Base-by-base conservation (phyloP, 2,329 filamentous ascomycete species). In the Tolypocladium sp. region DNA sequence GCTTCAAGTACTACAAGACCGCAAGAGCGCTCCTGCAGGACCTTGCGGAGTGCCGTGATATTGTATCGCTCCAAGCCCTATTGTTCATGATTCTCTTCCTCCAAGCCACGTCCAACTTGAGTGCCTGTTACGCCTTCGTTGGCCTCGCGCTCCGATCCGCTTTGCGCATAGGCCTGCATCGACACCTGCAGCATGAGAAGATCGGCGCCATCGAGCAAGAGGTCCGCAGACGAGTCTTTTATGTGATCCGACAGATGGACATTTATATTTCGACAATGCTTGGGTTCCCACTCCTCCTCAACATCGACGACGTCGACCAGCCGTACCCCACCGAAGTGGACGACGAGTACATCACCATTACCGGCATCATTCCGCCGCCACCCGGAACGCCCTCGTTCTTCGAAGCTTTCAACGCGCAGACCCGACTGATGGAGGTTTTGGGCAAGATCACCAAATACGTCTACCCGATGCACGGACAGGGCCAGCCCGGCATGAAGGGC, bases 61-160 rank as follows among this genome's bases (percentile, higher is more conserved):
- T 93, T 51, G 82, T 80, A 25, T 89, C 89, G 1, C 76, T 93
- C 10, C 90, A 94, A 70, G 85, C 88, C 2, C 79, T 94, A 8
- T 75, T 92, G 25, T 92, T 91, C 69, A 89, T 92, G 81, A 88
- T 92, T 55, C 76, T 93, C 3, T 94, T 92, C 68, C 79, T 93
- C 1, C 90, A 94, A 68, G 85, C 88, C 2, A 90, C 90, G 2
- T 89, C 89, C 12, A 90, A 91, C 68, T 76, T 93, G 37, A 90
- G 86, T 68, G 88, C 86, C 12, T 93, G 90, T 69, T 93, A 93
- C 71, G 85, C 89, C 0, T 92, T 91, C 65, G 82, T 93, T 55
- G 90, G 90, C 8, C 88, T 93, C 65, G 90, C 89, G 2, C 76
- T 92, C 55, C 83, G 89, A 56, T 88, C 88, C 8, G 85, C 88